Conservation (phyloP, 768 basidiomycete species). For the Termitomyces bulborhizus region DNA sequence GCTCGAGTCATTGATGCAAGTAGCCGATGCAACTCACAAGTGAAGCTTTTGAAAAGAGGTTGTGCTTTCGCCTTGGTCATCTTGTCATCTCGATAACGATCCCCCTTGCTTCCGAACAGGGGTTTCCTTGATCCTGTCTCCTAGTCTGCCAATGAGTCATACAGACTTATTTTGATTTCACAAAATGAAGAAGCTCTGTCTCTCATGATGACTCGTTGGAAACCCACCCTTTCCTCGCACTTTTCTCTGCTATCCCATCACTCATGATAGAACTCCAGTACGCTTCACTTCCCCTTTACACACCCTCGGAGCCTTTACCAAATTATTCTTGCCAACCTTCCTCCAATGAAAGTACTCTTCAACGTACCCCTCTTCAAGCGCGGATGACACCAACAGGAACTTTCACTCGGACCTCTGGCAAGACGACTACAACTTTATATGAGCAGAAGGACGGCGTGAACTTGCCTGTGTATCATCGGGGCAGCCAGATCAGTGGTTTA, state of each 20-base stretch:
- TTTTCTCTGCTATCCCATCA: background rate
- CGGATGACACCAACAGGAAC: conserved; percentile 29
- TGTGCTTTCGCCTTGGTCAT: background rate
- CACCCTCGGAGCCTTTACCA: conserved; percentile 48
- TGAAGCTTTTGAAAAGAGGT: too few relatives aligned
- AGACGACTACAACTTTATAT: conserved; percentile 34
- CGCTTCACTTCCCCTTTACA: conserved; percentile 40
- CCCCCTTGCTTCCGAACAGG: background rate
- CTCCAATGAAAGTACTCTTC: conserved; percentile 46
- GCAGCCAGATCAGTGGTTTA: conserved; percentile 33
- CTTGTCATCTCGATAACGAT: too few relatives aligned
- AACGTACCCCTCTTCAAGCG: conserved; percentile 32
- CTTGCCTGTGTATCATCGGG: conserved; percentile 40
- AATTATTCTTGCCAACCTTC: conserved; percentile 51
- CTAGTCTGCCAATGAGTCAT: conserved; percentile 1
- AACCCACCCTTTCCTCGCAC: background rate
- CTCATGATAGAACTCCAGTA: conserved; percentile 2
- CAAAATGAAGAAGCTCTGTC: background rate
- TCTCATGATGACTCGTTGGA: background rate
- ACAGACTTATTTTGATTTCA: background rate
- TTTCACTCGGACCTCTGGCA: conserved; percentile 32
- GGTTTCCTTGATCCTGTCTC: background rate
- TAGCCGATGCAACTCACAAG: background rate
- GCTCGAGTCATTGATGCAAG: conserved; percentile 4
- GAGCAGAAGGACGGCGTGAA: conserved; percentile 36